These are phyloP conservation scores for Nemania bipapillata DNA, from an alignment of 2,329 filamentous ascomycete species.

Conservation along the genomic window DNA sequence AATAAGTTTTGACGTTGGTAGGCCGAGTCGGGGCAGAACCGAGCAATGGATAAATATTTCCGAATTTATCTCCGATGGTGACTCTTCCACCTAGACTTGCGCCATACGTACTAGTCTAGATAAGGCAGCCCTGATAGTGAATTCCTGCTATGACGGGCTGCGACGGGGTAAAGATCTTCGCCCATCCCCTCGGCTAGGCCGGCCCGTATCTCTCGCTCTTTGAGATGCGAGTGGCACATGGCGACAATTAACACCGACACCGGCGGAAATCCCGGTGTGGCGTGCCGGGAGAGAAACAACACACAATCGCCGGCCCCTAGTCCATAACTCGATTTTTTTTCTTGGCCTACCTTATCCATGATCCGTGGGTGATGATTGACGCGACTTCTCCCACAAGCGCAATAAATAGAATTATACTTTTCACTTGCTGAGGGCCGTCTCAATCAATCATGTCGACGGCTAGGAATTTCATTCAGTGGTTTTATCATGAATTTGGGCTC, in stretches of 20 bases:
- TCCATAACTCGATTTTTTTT: slow-evolving; percentile 21
- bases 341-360: slow-evolving; percentile 3
- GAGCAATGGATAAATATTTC: background rate
- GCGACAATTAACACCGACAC: slow-evolving; percentile 26
- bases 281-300: background rate
- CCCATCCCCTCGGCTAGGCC: slow-evolving; percentile 11
- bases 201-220: slow-evolving; percentile 13
- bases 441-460: slow-evolving; percentile 42
- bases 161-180: background rate
- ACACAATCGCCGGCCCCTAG: background rate
- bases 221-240: slow-evolving; percentile 7
- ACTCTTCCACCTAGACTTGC: background rate
- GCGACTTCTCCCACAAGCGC: background rate
- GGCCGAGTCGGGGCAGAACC: too few relatives aligned
- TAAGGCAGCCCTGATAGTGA: background rate
- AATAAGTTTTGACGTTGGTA: too few relatives aligned
- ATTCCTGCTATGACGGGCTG: background rate
- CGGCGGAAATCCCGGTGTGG: slow-evolving; percentile 18
- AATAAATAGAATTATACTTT: background rate
- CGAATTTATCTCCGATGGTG: slow-evolving; percentile 3
- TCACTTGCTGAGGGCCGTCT: background rate
- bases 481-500: slow-evolving; percentile 62
- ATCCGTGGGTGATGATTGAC: too few relatives aligned
- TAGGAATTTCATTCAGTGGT: slow-evolving; percentile 45
- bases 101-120: background rate